Evolutionary conservation across 305 asterid genomes (phyloP).

Genomic region (Solanum chacoense): DNA sequence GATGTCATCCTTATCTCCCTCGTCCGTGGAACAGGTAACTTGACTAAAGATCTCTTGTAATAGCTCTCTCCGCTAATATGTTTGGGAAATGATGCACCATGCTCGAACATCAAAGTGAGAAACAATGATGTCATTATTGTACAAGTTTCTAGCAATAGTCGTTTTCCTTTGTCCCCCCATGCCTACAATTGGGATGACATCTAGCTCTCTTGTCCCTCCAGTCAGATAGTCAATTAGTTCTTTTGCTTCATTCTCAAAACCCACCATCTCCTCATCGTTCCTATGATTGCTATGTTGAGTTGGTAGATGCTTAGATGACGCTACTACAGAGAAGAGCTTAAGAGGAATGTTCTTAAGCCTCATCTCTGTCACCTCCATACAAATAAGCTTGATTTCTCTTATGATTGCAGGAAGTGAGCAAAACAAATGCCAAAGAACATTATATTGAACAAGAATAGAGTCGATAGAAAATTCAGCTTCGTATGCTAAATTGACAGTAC

Average conservation of each 20-base stretch:
- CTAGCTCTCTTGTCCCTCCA: no score
- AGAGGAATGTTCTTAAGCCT: not conserved
- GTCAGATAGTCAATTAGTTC: no score
- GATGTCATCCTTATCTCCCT: no score
- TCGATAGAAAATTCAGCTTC: not conserved
- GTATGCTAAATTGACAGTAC: not conserved
- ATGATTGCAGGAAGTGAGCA: not conserved
- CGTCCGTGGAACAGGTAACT: no score
- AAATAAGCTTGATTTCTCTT: not conserved
- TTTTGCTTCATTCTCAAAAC: not conserved
- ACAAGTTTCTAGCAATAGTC: not conserved
- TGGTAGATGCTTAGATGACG: not conserved
- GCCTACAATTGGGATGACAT: not conserved
- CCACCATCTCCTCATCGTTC: not conserved
- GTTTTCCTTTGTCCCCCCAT: conserved; percentile 17
- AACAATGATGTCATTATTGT: not conserved
- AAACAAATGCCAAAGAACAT: not conserved
- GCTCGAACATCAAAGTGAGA: not conserved
- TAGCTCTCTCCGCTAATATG: not conserved
- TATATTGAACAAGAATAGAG: not conserved
- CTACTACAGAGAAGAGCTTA: not conserved
- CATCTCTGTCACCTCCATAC: not conserved
- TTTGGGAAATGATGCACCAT: conserved; percentile 12
- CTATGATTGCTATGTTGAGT: not conserved
- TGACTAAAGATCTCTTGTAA: no score